These are phyloP conservation scores for Beta lomatogona DNA, from an alignment of 179 eudicot species.

Conservation along the genomic window DNA sequence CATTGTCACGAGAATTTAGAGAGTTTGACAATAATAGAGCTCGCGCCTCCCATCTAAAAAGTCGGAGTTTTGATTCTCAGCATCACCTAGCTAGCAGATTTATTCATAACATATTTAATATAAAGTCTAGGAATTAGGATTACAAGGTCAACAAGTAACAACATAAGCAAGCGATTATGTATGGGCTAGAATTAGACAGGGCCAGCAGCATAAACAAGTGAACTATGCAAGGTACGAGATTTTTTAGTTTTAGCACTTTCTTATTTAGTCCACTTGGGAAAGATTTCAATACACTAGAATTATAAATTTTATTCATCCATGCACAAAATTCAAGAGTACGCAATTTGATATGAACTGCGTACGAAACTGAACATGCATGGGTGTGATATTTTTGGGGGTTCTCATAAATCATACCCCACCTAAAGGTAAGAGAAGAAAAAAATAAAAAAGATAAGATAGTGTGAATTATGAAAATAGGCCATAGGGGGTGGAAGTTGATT, in stretches of 20 bases:
- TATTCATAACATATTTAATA: too few relatives aligned
- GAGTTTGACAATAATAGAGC: too few relatives aligned
- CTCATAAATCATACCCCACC: slow-evolving; percentile 28
- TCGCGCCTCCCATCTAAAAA: too few relatives aligned
- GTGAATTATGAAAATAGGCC: slow-evolving; percentile 15
- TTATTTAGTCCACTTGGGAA: not conserved
- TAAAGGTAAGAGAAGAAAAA: not conserved
- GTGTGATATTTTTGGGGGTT: slow-evolving; percentile 25
- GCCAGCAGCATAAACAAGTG: too few relatives aligned
- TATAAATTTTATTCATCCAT: not conserved
- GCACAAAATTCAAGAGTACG: not conserved
- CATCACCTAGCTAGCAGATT: too few relatives aligned
- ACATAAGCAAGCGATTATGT: too few relatives aligned
- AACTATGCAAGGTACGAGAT: not conserved
- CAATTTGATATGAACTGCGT: slow-evolving; percentile 23
- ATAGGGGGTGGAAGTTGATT: slow-evolving; percentile 18
- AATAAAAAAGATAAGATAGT: not conserved
- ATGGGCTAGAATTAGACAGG: too few relatives aligned
- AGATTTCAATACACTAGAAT: too few relatives aligned
- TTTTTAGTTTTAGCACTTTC: slow-evolving; percentile 4
- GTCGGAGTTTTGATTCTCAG: too few relatives aligned
- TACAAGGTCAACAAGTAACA: too few relatives aligned
- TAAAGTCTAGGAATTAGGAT: too few relatives aligned
- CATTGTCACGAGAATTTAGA: too few relatives aligned
- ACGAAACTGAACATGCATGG: slow-evolving; percentile 26